phyloP scores from a whole-genome alignment of 1,284 basidiomycete species.

The Mycosarcoma maydis region DNA sequence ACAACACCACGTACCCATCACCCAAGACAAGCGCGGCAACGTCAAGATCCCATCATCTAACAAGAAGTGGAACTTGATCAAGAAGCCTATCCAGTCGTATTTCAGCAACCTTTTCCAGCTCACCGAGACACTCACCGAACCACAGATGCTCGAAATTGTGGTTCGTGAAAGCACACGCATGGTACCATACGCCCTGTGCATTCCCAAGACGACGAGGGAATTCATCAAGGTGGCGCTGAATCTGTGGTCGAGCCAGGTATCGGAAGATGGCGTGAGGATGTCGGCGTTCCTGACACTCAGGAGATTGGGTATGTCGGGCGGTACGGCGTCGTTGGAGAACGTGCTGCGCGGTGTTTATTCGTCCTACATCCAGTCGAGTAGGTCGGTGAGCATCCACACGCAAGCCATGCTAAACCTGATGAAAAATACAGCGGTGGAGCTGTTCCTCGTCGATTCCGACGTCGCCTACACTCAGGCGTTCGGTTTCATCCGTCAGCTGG shows the following conservation, averaged over 20 bases:
- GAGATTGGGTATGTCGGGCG: slow-evolving; percentile 80
- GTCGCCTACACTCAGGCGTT: slow-evolving; percentile 92
- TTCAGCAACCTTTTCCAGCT: slow-evolving; percentile 61
- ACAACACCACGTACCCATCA: slow-evolving; percentile 86
- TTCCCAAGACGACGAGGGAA: slow-evolving; percentile 56
- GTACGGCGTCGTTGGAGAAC: slow-evolving; percentile 83
- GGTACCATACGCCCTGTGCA: slow-evolving; percentile 61
- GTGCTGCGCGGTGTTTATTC: slow-evolving; percentile 91
- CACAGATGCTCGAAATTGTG: slow-evolving; percentile 72
- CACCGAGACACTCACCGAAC: slow-evolving; percentile 58
- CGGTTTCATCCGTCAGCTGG: slow-evolving; percentile 93
- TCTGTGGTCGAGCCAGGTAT: slow-evolving; percentile 74
- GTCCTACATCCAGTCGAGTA: slow-evolving; percentile 81
- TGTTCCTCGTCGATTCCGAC: slow-evolving; percentile 78
- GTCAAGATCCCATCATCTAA: slow-evolving; percentile 69
- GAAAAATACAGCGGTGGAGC: slow-evolving; percentile 95
- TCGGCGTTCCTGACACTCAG: slow-evolving; percentile 87
- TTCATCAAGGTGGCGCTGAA: slow-evolving; percentile 62
- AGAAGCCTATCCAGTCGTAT: slow-evolving; percentile 82
- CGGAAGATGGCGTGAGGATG: slow-evolving; percentile 83
- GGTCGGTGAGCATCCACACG: slow-evolving; percentile 84
- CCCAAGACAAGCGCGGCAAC: slow-evolving; percentile 69
- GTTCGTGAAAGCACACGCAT: slow-evolving; percentile 63
- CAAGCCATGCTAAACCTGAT: slow-evolving; percentile 94
- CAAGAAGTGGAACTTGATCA: slow-evolving; percentile 73